Conservation (phyloP, 169 alveolate species). For the Theileria parva region DNA sequence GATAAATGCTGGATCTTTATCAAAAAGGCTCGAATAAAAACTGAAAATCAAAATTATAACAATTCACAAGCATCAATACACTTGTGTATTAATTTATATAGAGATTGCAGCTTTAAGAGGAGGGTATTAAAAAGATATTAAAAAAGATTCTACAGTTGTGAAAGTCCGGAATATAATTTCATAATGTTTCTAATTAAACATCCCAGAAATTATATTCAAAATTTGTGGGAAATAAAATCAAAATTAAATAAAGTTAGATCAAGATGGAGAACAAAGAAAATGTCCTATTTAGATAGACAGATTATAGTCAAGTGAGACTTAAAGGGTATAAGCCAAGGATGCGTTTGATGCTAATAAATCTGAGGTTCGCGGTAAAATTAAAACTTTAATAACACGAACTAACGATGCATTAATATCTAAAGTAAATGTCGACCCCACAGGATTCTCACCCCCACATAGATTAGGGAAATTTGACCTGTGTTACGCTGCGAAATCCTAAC, state of each 20-base stretch:
- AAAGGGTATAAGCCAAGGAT: neutral
- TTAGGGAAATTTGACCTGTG: neutral
- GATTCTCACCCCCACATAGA: slow-evolving; percentile 1
- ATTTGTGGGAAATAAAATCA: neutral
- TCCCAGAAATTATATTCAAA: neutral
- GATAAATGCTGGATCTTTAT: neutral
- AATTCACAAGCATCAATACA: neutral
- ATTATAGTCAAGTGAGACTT: neutral
- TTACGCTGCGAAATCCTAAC: neutral
- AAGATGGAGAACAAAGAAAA: neutral
- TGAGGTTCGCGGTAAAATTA: neutral
- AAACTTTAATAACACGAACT: neutral
- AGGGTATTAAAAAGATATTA: neutral
- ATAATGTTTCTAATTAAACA: neutral
- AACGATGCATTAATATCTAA: neutral
- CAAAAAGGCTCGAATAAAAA: neutral
- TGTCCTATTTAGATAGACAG: slow-evolving; percentile 7
- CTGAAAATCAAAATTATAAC: neutral
- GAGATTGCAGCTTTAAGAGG: neutral
- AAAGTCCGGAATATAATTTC: neutral
- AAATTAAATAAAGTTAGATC: neutral
- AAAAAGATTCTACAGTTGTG: neutral
- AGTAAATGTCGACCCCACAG: slow-evolving; percentile 2
- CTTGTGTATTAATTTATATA: neutral
- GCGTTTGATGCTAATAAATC: neutral